These are phyloP conservation scores for Moesziomyces globuligerus DNA, from an alignment of 1,284 basidiomycete species.

Conservation along the genomic window DNA sequence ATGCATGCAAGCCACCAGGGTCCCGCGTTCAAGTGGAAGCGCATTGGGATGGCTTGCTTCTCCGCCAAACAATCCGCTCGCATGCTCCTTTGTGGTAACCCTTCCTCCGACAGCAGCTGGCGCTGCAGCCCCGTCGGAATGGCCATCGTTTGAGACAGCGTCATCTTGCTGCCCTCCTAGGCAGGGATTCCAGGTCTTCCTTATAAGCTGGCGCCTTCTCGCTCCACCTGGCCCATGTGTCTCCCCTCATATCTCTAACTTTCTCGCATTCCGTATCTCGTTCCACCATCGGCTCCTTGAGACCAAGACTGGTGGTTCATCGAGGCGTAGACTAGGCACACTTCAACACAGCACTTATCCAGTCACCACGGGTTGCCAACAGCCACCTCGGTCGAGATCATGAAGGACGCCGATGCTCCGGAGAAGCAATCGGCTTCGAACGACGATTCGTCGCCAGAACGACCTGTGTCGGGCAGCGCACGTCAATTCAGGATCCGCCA, in stretches of 20 bases:
- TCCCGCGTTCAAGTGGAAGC: neutral
- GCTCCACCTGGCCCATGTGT: too few species aligned
- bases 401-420: too few species aligned
- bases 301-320: too few species aligned
- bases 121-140: neutral
- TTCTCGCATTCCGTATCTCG: too few species aligned
- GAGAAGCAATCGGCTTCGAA: neutral
- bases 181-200: neutral
- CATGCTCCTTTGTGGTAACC: too few species aligned
- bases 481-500: conserved; percentile 17
- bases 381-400: too few species aligned
- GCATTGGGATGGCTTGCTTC: neutral
- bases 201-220: neutral
- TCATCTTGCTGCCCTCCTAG: neutral
- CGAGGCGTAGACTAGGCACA: too few species aligned
- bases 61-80: neutral
- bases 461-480: conserved; percentile 5
- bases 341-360: neutral
- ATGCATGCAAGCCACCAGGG: too few species aligned
- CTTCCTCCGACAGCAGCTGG: too few species aligned
- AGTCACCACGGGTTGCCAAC: too few species aligned
- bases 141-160: neutral
- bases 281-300: too few species aligned
- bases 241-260: too few species aligned
- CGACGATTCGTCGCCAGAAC: neutral